Percentiles rank a stretch among this genome's conserved stretches.
phyloP scores from a whole-genome alignment of 2,329 filamentous ascomycete species.

The Talaromyces albobiverticillius region DNA sequence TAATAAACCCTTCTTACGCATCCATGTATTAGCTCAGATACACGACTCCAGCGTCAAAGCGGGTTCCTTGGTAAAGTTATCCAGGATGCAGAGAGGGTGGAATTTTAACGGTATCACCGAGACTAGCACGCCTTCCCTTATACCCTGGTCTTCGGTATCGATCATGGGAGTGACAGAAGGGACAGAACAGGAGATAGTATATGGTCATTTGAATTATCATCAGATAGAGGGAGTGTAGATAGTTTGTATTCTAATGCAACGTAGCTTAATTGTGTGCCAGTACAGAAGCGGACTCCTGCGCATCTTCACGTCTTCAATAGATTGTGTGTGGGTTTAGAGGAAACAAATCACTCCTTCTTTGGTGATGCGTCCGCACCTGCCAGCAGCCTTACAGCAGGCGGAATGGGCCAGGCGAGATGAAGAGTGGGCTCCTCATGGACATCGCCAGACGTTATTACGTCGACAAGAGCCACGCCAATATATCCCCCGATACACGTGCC shows the following conservation, averaged over 20 bases:
- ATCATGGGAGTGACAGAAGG: background rate
- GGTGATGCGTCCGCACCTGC: background rate
- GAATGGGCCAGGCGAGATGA: background rate
- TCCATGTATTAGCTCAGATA: too few relatives aligned
- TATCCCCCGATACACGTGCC: constrained; percentile 44
- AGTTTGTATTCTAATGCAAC: background rate
- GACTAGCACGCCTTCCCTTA: too few relatives aligned
- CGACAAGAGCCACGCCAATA: constrained; percentile 37
- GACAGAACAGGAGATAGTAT: background rate
- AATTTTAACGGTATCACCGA: too few relatives aligned
- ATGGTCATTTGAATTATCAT: background rate
- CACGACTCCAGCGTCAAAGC: too few relatives aligned
- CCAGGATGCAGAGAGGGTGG: too few relatives aligned
- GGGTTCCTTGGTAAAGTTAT: too few relatives aligned
- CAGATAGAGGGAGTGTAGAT: background rate
- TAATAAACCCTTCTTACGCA: too few relatives aligned
- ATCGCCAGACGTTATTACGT: constrained; percentile 35
- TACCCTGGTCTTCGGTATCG: background rate
- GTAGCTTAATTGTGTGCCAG: background rate
- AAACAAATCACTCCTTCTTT: background rate
- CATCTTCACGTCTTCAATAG: too few relatives aligned
- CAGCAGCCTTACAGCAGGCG: background rate
- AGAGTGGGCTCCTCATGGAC: constrained; percentile 24
- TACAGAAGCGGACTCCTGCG: background rate
- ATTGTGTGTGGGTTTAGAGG: background rate